A percentile compares a stretch with the other conserved stretches of the same genome.
phyloP scores from a whole-genome alignment of 2,329 filamentous ascomycete species.

The Juglanconis juglandina region DNA sequence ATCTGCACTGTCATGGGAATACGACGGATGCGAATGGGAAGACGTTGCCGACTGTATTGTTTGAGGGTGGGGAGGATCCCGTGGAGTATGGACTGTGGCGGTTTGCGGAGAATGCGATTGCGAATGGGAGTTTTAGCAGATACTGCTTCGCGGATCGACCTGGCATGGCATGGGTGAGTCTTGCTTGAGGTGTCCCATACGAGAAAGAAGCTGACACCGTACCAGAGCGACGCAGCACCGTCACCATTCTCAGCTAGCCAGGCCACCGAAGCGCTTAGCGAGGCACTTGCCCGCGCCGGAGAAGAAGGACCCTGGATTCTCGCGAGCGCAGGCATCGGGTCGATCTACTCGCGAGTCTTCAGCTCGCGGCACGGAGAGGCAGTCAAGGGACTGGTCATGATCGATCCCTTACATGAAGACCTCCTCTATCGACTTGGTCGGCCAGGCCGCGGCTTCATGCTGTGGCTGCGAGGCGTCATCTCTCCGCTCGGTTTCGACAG shows the following conservation, averaged over 20 bases:
- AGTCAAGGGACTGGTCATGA: conserved; percentile 74
- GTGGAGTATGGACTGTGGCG: conserved; percentile 76
- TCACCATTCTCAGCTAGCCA: conserved; percentile 92
- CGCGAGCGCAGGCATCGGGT: conserved; percentile 80
- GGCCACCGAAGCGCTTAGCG: conserved; percentile 82
- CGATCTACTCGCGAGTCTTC: conserved; percentile 88
- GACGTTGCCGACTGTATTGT: conserved; percentile 71
- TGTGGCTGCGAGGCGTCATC: conserved; percentile 83
- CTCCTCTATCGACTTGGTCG: conserved; percentile 66
- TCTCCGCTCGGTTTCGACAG: conserved; percentile 84
- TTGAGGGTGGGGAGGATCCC: conserved; percentile 79
- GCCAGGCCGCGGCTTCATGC: conserved; percentile 70
- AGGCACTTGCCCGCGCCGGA: conserved; percentile 74
- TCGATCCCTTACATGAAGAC: conserved; percentile 89
- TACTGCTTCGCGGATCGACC: conserved; percentile 97
- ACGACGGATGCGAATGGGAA: conserved; percentile 52
- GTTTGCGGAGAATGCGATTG: conserved; percentile 71
- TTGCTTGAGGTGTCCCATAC: conserved; percentile 30
- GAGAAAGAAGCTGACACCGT: not conserved
- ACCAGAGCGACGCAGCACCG: conserved; percentile 75
- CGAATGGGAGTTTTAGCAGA: conserved; percentile 77
- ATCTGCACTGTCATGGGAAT: conserved; percentile 81
- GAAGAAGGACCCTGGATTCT: conserved; percentile 89
- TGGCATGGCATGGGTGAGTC: conserved; percentile 69
- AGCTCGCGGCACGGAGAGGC: conserved; percentile 74